Percentiles rank a stretch among this genome's conserved stretches.
Conservation (phyloP, 208 protist species). For the Trichomonas vaginalis region DNA sequence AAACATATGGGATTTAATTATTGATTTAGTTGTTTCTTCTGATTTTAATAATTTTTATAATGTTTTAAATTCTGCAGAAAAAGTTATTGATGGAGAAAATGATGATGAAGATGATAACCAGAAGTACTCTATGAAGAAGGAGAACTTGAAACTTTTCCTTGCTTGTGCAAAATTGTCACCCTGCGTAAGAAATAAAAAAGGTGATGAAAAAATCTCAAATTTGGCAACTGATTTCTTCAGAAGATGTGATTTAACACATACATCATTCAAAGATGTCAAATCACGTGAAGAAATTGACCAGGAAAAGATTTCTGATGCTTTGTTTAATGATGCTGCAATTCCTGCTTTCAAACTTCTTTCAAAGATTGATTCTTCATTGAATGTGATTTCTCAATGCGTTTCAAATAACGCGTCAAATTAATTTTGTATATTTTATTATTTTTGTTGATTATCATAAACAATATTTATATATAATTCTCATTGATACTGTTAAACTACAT, state of each 20-base stretch:
- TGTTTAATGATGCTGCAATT: not conserved
- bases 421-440: not conserved
- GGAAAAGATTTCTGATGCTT: not conserved
- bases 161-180: not conserved
- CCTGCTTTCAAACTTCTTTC: not conserved
- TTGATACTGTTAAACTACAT: no score
- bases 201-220: not conserved
- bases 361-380: not conserved
- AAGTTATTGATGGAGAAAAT: not conserved
- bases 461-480: no score
- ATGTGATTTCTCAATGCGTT: not conserved
- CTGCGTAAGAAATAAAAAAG: not conserved
- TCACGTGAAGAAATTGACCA: not conserved
- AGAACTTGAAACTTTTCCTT: not conserved
- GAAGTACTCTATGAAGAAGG: not conserved
- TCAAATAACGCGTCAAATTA: not conserved
- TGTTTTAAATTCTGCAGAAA: not conserved
- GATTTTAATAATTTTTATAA: not conserved
- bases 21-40: not conserved
- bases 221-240: not conserved
- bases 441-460: not conserved
- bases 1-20: not conserved
- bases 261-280: not conserved
- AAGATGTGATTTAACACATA: not conserved
- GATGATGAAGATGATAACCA: not conserved